Evolutionary conservation across 1,284 basidiomycete species (phyloP).

Genomic region (Melampsora americana): DNA sequence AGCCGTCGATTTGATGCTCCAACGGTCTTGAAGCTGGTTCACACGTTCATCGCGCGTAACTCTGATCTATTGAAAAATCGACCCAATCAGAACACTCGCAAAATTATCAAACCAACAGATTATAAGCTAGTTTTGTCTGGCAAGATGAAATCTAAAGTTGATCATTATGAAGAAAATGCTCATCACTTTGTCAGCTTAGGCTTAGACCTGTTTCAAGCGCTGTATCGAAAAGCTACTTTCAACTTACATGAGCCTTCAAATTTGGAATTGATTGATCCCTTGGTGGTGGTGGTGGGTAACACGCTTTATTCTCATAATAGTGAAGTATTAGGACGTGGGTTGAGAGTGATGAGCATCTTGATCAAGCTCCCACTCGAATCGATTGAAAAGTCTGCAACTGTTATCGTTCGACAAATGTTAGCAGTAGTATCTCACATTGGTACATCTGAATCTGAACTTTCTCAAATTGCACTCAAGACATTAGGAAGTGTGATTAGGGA

Average conservation of each 20-base stretch:
- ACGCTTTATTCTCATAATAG: conserved; percentile 81
- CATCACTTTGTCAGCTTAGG: conserved; percentile 86
- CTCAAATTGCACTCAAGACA: conserved; percentile 82
- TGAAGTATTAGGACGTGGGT: conserved; percentile 71
- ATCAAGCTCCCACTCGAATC: conserved; percentile 78
- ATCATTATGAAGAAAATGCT: conserved; percentile 80
- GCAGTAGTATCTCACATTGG: conserved; percentile 79
- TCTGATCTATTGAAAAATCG: conserved; percentile 64
- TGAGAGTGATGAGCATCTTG: conserved; percentile 78
- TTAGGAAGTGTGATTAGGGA: conserved; percentile 82
- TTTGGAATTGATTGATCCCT: conserved; percentile 75
- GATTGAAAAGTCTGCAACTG: conserved; percentile 72
- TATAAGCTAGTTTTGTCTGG: conserved; percentile 35
- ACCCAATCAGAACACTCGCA: conserved; percentile 55
- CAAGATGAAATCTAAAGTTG: conserved; percentile 60
- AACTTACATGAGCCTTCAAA: conserved; percentile 72
- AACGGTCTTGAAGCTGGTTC: conserved; percentile 77
- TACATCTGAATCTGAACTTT: conserved; percentile 81
- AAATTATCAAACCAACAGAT: conserved; percentile 48
- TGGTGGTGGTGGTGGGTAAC: conserved; percentile 85
- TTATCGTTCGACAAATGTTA: conserved; percentile 81
- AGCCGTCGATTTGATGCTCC: conserved; percentile 63
- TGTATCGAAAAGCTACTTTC: conserved; percentile 78
- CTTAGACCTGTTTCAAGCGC: conserved; percentile 84
- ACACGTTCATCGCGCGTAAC: conserved; percentile 86